These are phyloP conservation scores for Fragosphaeria purpurea DNA, from an alignment of 2,329 filamentous ascomycete genomes.

Conservation along the genomic window DNA sequence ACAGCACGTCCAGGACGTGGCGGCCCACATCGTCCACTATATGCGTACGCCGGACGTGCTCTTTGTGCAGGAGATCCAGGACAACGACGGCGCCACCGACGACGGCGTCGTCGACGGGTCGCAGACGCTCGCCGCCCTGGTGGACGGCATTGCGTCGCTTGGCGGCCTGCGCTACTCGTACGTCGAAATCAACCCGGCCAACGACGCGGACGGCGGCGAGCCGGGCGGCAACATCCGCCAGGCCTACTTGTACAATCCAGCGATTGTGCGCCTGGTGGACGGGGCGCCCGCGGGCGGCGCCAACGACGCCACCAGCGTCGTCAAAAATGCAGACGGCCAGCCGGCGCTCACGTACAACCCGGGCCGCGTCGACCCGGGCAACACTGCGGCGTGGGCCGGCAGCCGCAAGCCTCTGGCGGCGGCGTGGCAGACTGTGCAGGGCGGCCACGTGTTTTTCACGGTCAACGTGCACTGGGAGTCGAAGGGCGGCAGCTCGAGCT, in stretches of 20 bases:
- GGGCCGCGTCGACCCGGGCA: conserved; percentile 54
- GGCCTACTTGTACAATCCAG: conserved; percentile 59
- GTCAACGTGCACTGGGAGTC: conserved; percentile 60
- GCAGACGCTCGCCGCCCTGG: conserved; percentile 47
- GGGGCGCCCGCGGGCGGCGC: conserved; percentile 42
- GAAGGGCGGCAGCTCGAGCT: conserved; percentile 54
- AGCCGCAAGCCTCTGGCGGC: conserved; percentile 60
- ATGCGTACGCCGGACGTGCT: conserved; percentile 54
- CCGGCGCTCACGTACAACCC: conserved; percentile 54
- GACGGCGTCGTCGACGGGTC: conserved; percentile 48
- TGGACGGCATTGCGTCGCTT: conserved; percentile 37
- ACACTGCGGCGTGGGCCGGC: conserved; percentile 43
- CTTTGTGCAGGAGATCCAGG: conserved; percentile 63
- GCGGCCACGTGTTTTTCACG: conserved; percentile 51
- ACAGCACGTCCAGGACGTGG: conserved; percentile 45
- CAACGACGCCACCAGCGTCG: conserved; percentile 46
- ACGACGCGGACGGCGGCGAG: conserved; percentile 54
- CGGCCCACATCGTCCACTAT: conserved; percentile 54
- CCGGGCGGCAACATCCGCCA: conserved; percentile 63
- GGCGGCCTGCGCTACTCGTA: conserved; percentile 47
- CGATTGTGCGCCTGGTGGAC: conserved; percentile 46
- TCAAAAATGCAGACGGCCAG: conserved; percentile 35
- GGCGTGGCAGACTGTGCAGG: conserved; percentile 49
- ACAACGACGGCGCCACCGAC: conserved; percentile 51
- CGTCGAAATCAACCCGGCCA: conserved; percentile 46